phyloP scores from a whole-genome alignment of 2,329 filamentous ascomycete species.

The Alternaria ethzedia region DNA sequence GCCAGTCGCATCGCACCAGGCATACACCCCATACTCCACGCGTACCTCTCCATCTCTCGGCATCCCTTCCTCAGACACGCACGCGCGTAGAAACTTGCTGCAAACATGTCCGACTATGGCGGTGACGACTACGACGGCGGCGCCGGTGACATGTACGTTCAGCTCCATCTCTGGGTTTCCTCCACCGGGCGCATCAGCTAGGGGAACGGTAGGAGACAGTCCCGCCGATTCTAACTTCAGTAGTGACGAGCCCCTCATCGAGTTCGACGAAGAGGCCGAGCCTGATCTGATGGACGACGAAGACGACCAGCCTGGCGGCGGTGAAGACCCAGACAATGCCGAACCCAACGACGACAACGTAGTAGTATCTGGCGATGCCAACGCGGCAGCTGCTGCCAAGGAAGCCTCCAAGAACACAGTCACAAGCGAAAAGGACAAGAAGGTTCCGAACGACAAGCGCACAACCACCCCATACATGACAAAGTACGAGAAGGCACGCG shows the following conservation, averaged over 20 bases:
- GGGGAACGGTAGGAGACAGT: neutral
- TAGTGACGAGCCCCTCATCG: conserved; percentile 47
- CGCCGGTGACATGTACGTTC: conserved; percentile 39
- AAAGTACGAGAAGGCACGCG: conserved; percentile 95
- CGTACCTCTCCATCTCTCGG: neutral
- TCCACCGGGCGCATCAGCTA: conserved; percentile 11
- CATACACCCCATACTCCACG: conserved; percentile 7
- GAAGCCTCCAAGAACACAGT: conserved; percentile 60
- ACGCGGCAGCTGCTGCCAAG: conserved; percentile 53
- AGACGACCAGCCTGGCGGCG: conserved; percentile 58
- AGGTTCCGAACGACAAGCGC: conserved; percentile 85
- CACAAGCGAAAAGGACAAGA: conserved; percentile 73
- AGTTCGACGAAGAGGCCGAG: conserved; percentile 68
- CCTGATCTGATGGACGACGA: conserved; percentile 69
- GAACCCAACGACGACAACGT: conserved; percentile 50
- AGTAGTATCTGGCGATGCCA: conserved; percentile 59
- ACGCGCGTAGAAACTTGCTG: neutral
- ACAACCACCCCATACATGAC: conserved; percentile 98
- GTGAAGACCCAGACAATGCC: conserved; percentile 42
- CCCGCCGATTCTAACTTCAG: conserved; percentile 18
- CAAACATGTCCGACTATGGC: conserved; percentile 55
- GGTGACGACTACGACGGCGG: conserved; percentile 48
- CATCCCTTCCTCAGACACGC: neutral
- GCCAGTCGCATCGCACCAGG: conserved; percentile 10
- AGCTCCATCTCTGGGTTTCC: neutral